Base-by-base conservation (phyloP, 805 yeast species). In the Wickerhamiella cacticola region DNA sequence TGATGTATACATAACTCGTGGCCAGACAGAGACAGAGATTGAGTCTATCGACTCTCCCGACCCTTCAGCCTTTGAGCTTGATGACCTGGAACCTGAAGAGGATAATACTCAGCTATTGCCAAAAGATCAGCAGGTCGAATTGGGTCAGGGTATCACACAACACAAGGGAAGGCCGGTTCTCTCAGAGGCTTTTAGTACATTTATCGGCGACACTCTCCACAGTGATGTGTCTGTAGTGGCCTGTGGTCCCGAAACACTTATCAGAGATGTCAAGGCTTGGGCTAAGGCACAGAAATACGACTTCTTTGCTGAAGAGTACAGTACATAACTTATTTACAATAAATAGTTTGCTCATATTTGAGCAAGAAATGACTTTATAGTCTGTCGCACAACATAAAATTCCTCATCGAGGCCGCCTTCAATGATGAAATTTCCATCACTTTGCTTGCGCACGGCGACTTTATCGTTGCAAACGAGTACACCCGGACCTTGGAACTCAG, bases 401-500 rank as follows among this genome's bases (percentile, higher is more conserved):
- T 84, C 72, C 2, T 73, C 73, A 4, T 87, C 78, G 2, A 82
- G 75, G 6, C 73, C 72, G 1, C 98, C 97, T 56, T 89, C 95
- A 12, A 92, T 79, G 3, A 81, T 67, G n/a, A 89, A 73, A 57
- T 81, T 81, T 39, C 96, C 94, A 42, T 85, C 86, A 38, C 74
- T 80, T 2, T 82, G 70, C 60, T 89, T 89, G 48, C 85, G 68
- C 7, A 92, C 77, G 1, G 84, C 80, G 15, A 92, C 74, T 46
- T 68, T 68, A 48, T 81, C 82, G 58, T 88, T 88, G 39, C 94
- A 82, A 12, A 88, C 94, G 34, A 92, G 67, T 0, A 87, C 79
- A 61, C 97, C 97, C 62, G 87, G 96, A 48, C 96, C 94, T 62
- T 82, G 78, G 62, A 89, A 86, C 59, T 88, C 96, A 0, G 94